Base-by-base conservation (phyloP, 179 eudicot genomes). In the Spinacia oleracea region DNA sequence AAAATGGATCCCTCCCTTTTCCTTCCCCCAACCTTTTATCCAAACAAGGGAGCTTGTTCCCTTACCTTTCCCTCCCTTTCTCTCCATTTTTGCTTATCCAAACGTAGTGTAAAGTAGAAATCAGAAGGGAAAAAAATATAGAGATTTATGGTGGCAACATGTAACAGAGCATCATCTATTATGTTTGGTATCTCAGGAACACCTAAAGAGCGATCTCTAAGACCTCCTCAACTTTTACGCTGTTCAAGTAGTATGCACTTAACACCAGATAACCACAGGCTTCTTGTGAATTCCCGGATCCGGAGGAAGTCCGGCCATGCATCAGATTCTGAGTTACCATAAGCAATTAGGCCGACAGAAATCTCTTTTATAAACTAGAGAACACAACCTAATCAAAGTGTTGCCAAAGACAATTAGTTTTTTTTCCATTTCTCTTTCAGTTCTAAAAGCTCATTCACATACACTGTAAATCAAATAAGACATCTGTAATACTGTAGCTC, bases 291-390 rank as follows among this genome's bases (percentile, higher is more conserved):
- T 67, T 86, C 91, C 25, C 85, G 80, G 70, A 58, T 79, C 69
- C 74, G 87, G 67, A 86, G 86, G 74, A 77, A 35, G 72, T 87
- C 94, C 0, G 93, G 97, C 43, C 94, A 90, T 79, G 83, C 82
- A 68, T 92, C 97, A 43, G 97, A 92, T 84, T 92, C 97, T 43
- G 95, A 91, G 82, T 82, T 88, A 53, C 18, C 77, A n/a, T 87
- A 86, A 76, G 68, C 56, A 38, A 42, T 43, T 27, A 73, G 56
- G 67, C 48, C 29, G 48, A 38, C 45, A 40, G 40, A 35, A 42
- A 43, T 25, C 53, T 14, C n/a, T 15, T 53, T 73, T 6, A 35
- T 8, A 58, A 23, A 23, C 21, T 48, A 48, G 45, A 25, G 42
- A 63, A 48, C n/a, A 21, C 74, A 27, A 12, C 53, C 38, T 20